phyloP scores from a whole-genome alignment of 495 filamentous ascomycete genomes.

The Penicillium paradoxum region DNA sequence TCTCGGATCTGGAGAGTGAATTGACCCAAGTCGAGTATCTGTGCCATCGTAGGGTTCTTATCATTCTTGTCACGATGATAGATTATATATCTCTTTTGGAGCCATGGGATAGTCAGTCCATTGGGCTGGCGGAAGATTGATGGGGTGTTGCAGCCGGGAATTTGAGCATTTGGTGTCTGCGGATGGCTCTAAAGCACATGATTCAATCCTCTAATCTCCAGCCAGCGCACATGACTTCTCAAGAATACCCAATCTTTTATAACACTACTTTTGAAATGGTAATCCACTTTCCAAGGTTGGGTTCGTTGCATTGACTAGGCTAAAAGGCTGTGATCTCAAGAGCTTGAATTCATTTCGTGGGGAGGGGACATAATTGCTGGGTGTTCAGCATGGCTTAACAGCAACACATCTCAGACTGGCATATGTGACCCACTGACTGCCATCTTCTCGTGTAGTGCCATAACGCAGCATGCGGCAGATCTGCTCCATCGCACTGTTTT shows the following conservation, averaged over 20 bases:
- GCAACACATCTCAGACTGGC: conserved; percentile 64
- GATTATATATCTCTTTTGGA: background rate
- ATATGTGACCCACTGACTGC: conserved; percentile 62
- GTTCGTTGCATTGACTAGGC: no score
- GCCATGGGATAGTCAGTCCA: background rate
- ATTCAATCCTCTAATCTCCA: no score
- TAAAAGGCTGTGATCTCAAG: no score
- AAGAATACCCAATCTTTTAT: background rate
- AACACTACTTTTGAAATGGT: no score
- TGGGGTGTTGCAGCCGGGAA: no score
- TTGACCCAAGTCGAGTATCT: conserved; percentile 16
- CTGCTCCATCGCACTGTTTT: conserved; percentile 51
- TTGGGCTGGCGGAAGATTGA: no score
- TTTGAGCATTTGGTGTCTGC: no score
- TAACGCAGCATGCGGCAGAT: conserved; percentile 55
- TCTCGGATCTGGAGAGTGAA: conserved; percentile 2
- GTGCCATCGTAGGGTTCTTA: conserved; percentile 12
- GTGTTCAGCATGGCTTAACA: conserved; percentile 2
- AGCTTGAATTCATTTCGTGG: no score
- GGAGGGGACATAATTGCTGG: background rate
- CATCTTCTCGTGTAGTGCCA: conserved; percentile 48
- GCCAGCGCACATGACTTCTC: no score
- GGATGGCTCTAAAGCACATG: no score
- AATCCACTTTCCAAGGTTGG: no score
- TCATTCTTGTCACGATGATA: background rate